phyloP scores from a whole-genome alignment of 768 basidiomycete species.

The Lactarius hengduanensis region DNA sequence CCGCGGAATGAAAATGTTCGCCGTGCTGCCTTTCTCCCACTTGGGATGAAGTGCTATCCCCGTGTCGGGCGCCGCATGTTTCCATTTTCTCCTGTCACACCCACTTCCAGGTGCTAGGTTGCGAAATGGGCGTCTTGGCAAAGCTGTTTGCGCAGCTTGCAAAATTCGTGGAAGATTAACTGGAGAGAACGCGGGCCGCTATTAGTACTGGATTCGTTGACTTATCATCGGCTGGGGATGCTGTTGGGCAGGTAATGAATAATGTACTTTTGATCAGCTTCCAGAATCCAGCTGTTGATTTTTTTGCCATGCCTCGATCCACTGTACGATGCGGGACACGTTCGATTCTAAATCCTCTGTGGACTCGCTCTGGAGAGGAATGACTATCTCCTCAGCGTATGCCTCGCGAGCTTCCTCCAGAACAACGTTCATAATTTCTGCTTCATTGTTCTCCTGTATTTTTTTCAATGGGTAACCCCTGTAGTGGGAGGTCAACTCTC shows the following conservation, averaged over 20 bases:
- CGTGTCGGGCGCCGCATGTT: background rate
- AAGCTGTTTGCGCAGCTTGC: background rate
- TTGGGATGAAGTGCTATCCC: background rate
- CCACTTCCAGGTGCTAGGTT: slow-evolving; percentile 2
- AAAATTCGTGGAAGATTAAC: background rate
- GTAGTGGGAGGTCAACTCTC: slow-evolving; percentile 13
- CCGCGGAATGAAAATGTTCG: slow-evolving; percentile 36
- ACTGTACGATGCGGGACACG: slow-evolving; percentile 80
- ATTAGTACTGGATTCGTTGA: background rate
- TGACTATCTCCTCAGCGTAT: slow-evolving; percentile 82
- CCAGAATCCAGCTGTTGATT: slow-evolving; percentile 30
- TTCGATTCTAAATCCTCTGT: slow-evolving; percentile 84
- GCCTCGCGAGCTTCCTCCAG: slow-evolving; percentile 85
- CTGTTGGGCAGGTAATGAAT: slow-evolving; percentile 5
- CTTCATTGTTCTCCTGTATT: slow-evolving; percentile 97
- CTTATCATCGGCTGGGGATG: background rate
- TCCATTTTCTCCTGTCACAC: slow-evolving; percentile 5
- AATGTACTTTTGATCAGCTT: slow-evolving; percentile 23
- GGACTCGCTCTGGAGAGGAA: slow-evolving; percentile 76
- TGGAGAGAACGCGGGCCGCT: background rate
- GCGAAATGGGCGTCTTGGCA: background rate
- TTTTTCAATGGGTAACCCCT: slow-evolving; percentile 89
- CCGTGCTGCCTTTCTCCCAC: background rate
- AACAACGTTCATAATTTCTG: slow-evolving; percentile 96
- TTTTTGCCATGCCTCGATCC: slow-evolving; percentile 76